phyloP scores from a whole-genome alignment of 345 rosid species.

The Salix brachista region DNA sequence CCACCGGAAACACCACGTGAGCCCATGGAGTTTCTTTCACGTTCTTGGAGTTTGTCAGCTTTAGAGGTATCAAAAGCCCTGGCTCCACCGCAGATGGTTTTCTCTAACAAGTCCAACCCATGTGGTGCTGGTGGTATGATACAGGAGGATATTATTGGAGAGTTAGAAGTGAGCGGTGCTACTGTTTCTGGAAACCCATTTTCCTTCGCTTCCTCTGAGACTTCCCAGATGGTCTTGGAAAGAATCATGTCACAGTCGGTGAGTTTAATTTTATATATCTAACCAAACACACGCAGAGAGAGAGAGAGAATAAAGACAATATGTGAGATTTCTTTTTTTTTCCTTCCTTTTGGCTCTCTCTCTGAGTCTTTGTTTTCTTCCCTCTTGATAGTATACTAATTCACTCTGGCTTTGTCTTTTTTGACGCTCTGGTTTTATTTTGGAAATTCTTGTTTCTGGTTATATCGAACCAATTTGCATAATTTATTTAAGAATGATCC shows the following conservation, averaged over 20 bases:
- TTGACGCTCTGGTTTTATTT: not conserved
- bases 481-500: not conserved
- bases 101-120: constrained; percentile 37
- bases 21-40: constrained; percentile 94
- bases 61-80: constrained; percentile 73
- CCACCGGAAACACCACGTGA: constrained; percentile 88
- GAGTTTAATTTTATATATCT: constrained; percentile 21
- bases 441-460: not conserved
- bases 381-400: not conserved
- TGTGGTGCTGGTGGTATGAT: constrained; percentile 29
- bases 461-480: constrained; percentile 1
- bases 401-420: constrained; percentile 2
- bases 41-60: constrained; percentile 95
- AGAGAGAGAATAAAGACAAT: not conserved
- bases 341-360: not conserved
- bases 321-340: not conserved
- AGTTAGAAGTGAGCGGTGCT: constrained; percentile 49
- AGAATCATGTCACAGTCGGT: constrained; percentile 99
- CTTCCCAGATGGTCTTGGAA: constrained; percentile 97
- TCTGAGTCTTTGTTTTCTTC: not conserved
- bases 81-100: constrained; percentile 47
- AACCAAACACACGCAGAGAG: not conserved
- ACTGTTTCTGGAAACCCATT: constrained; percentile 54
- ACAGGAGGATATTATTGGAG: constrained; percentile 65
- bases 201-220: constrained; percentile 85